A percentile compares a stretch with the other conserved stretches of the same genome.
phyloP scores from a whole-genome alignment of 371 early-diverging fungal species.

The Mucor racemosus region DNA sequence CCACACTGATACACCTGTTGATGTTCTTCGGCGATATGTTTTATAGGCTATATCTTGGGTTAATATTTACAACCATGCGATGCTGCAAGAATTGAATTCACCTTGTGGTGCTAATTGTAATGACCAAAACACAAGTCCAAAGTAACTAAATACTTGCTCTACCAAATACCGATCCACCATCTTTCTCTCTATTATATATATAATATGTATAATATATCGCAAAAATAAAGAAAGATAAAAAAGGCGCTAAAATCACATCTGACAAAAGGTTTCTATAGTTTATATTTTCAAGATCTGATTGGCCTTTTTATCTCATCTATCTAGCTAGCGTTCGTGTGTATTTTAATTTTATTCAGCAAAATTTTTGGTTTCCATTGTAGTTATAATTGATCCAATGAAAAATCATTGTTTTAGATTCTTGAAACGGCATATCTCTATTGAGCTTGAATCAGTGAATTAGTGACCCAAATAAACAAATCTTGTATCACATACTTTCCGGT shows the following conservation, averaged over 20 bases:
- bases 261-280: no score
- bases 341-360: no score
- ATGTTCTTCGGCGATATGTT: conserved; percentile 38
- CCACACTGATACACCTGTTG: conserved; percentile 52
- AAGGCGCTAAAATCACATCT: neutral
- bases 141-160: conserved; percentile 56
- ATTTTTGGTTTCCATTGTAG: no score
- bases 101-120: conserved; percentile 65
- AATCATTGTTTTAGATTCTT: no score
- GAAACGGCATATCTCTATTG: no score
- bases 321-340: no score
- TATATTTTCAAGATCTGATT: no score
- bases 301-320: no score
- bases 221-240: neutral
- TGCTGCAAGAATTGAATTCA: neutral
- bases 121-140: conserved; percentile 65
- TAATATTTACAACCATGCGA: neutral
- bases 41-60: conserved; percentile 30
- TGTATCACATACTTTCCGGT: no score
- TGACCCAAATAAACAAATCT: no score
- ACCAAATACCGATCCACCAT: conserved; percentile 22
- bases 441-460: no score
- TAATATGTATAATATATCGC: neutral
- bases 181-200: neutral
- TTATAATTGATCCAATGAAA: no score